Percentiles rank a stretch among this genome's conserved stretches.
phyloP scores from a whole-genome alignment of 192 early-diverging fungal species.

The Paraglomus occultum region DNA sequence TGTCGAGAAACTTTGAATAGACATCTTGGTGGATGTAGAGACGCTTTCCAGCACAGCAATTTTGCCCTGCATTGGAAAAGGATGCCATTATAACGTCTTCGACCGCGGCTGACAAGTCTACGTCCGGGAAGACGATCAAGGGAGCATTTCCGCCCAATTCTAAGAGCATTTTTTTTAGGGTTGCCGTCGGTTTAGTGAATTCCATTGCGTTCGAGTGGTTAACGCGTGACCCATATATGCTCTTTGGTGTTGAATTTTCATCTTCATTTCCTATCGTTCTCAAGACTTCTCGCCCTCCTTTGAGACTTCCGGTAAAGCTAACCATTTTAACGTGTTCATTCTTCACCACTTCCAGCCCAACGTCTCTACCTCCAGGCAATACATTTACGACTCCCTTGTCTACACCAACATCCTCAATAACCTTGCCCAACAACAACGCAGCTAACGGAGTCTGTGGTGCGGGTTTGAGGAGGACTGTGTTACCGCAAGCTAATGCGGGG shows the following conservation, averaged over 20 bases:
- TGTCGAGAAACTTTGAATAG: too few relatives aligned
- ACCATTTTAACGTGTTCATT: constrained; percentile 64
- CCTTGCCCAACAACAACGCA: constrained; percentile 57
- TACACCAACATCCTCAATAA: constrained; percentile 68
- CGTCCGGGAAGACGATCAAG: constrained; percentile 71
- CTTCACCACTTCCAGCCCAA: constrained; percentile 63
- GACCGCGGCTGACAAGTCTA: constrained; percentile 66
- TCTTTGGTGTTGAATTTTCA: constrained; percentile 8
- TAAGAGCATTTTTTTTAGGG: constrained; percentile 71
- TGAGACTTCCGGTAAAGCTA: constrained; percentile 76
- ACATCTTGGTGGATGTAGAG: too few relatives aligned
- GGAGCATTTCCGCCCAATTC: constrained; percentile 89
- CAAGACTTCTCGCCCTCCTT: constrained; percentile 62
- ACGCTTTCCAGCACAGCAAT: constrained; percentile 72
- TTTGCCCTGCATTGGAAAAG: constrained; percentile 83
- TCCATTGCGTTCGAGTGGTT: too few relatives aligned
- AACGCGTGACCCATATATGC: too few relatives aligned
- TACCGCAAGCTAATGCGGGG: constrained; percentile 71
- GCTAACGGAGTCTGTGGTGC: constrained; percentile 64
- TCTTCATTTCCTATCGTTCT: constrained; percentile 47
- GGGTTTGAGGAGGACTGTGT: constrained; percentile 74
- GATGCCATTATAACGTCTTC: constrained; percentile 58
- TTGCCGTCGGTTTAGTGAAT: too few relatives aligned
- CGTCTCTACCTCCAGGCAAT: constrained; percentile 70
- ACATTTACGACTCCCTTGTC: constrained; percentile 79